Percentiles rank a stretch among this genome's conserved stretches.
These are phyloP conservation scores for Nicotiana sylvestris DNA, from an alignment of 257 asterid genomes.

Conservation along the genomic window DNA sequence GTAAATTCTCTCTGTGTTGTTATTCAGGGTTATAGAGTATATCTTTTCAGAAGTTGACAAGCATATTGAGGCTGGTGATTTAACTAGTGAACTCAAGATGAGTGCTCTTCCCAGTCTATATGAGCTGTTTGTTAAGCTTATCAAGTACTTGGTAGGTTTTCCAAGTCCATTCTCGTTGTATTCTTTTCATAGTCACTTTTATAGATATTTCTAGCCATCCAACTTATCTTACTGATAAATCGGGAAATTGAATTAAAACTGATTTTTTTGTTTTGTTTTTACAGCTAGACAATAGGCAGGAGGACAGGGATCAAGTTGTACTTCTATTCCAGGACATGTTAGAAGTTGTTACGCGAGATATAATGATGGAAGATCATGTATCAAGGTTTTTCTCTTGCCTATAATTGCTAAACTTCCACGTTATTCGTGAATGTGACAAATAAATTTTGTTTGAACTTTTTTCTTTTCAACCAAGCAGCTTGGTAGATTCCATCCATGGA, in stretches of 20 bases:
- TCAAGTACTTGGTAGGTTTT: constrained; percentile 80
- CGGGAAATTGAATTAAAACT: constrained; percentile 13
- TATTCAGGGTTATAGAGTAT: constrained; percentile 73
- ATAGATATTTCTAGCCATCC: neutral
- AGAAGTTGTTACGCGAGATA: constrained; percentile 93
- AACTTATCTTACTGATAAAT: neutral
- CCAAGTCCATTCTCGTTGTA: neutral
- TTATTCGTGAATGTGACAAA: neutral
- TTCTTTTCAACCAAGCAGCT: constrained; percentile 40
- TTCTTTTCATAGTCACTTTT: constrained; percentile 1
- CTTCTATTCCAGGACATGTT: constrained; percentile 99
- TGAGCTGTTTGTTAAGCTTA: constrained; percentile 84
- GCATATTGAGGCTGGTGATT: constrained; percentile 57
- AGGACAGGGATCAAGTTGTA: constrained; percentile 95
- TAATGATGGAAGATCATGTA: constrained; percentile 90
- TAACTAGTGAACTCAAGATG: constrained; percentile 59
- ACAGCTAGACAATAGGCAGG: constrained; percentile 86
- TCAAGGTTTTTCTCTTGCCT: constrained; percentile 50
- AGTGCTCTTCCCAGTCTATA: constrained; percentile 84
- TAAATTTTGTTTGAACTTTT: constrained; percentile 10
- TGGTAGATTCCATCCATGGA: constrained; percentile 84
- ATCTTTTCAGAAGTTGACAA: constrained; percentile 86
- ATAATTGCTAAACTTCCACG: neutral
- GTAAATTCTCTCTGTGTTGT: neutral
- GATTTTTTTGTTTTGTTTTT: constrained; percentile 17